Evolutionary conservation across 192 early-diverging fungal species (phyloP).

Genomic region (Phycomyces nitens): DNA sequence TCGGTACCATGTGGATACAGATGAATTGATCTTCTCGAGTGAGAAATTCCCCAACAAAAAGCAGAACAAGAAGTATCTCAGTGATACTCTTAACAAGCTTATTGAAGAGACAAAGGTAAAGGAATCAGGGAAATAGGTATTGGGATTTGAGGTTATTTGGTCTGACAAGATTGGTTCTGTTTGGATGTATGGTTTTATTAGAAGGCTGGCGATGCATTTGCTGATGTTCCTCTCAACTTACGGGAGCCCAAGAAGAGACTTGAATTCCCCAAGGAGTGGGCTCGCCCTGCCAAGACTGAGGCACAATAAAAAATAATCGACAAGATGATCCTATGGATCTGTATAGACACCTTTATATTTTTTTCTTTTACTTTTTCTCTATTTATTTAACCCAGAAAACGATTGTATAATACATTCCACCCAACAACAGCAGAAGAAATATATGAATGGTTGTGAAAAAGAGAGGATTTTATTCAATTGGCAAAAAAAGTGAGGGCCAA

Average conservation of each 20-base stretch:
- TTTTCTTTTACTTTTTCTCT: background rate
- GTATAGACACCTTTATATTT: background rate
- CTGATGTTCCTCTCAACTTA: slow-evolving; percentile 57
- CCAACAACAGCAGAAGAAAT: no score
- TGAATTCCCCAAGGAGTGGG: slow-evolving; percentile 63
- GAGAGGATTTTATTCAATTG: no score
- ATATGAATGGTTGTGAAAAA: no score
- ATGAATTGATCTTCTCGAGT: slow-evolving; percentile 51
- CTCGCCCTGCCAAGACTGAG: slow-evolving; percentile 32
- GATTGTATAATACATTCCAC: no score
- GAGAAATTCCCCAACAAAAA: slow-evolving; percentile 50
- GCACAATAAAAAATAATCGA: background rate
- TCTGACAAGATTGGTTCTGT: background rate
- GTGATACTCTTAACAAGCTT: slow-evolving; percentile 45
- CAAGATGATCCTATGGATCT: background rate
- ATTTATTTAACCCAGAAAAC: background rate
- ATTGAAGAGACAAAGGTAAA: slow-evolving; percentile 57
- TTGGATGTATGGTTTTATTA: slow-evolving; percentile 8
- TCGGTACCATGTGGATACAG: slow-evolving; percentile 55
- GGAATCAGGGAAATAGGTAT: background rate
- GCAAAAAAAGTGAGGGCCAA: no score
- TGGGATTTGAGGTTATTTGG: background rate
- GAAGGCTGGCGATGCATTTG: slow-evolving; percentile 48
- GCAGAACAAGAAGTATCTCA: slow-evolving; percentile 59
- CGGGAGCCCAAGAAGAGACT: slow-evolving; percentile 52